A percentile compares a stretch with the other conserved stretches of the same genome.
Conservation (phyloP, 208 protist genomes). For the Crithidia thermophila region DNA sequence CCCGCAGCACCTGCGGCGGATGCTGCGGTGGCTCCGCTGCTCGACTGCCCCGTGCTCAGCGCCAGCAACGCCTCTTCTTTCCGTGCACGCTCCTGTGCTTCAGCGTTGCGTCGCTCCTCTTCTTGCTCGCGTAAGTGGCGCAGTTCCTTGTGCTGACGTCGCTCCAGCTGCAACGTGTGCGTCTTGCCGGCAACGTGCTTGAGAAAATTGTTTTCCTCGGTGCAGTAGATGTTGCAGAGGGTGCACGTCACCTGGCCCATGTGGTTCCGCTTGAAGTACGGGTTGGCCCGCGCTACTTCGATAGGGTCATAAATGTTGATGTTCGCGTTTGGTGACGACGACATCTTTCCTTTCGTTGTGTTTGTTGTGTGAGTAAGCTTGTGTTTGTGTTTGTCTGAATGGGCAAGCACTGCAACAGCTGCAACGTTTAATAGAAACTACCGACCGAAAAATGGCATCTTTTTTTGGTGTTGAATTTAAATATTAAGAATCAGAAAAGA, state of each 20-base stretch:
- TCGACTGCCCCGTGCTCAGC: slow-evolving; percentile 28
- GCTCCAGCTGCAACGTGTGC: slow-evolving; percentile 69
- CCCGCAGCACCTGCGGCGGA: neutral
- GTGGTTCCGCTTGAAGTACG: slow-evolving; percentile 88
- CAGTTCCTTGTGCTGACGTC: slow-evolving; percentile 53
- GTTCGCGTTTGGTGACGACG: neutral
- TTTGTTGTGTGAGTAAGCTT: neutral
- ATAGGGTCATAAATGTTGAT: slow-evolving; percentile 63
- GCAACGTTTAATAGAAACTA: no score
- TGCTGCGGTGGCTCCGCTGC: neutral
- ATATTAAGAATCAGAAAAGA: no score
- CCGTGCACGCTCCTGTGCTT: slow-evolving; percentile 43
- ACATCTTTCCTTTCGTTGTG: slow-evolving; percentile 9
- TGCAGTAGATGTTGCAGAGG: slow-evolving; percentile 79
- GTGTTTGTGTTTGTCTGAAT: slow-evolving; percentile 1
- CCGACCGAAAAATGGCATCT: no score
- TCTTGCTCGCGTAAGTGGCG: slow-evolving; percentile 57
- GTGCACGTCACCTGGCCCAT: slow-evolving; percentile 82
- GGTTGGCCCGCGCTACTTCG: slow-evolving; percentile 48
- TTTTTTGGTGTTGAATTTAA: no score
- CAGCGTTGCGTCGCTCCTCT: slow-evolving; percentile 60
- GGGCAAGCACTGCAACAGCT: neutral
- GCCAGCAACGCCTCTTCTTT: slow-evolving; percentile 49
- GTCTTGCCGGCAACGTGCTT: slow-evolving; percentile 81
- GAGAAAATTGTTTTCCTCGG: slow-evolving; percentile 83